Base-by-base conservation (phyloP, 352 stramenopile species). In the Globisporangium nunn region DNA sequence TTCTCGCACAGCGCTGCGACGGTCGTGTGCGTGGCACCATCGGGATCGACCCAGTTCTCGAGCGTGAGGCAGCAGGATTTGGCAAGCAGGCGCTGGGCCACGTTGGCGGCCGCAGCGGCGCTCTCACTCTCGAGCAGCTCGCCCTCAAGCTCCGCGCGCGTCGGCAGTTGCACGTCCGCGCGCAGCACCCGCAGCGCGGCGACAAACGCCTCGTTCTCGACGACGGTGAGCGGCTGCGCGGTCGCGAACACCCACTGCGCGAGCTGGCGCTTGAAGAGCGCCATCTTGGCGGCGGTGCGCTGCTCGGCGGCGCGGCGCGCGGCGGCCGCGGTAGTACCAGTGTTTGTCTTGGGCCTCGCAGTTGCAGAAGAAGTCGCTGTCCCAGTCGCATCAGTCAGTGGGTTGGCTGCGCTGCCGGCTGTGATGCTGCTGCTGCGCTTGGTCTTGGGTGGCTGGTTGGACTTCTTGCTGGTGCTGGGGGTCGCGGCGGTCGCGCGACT, bases 231-330 rank as follows among this genome's bases (percentile, higher is more conserved):
- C 28, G 71, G 52, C 50, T 85, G 75, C 1, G 68, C 79, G 2
- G 79, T 81, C 35, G 72, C 70, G 53, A 80, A 89, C 30, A 89
- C 44, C 79, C 79, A 89, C 50, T 76, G 68, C 15, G 79, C 76
- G 37, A 85, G 76, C 15, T 72, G 73, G 41, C 79, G 76, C 69
- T 86, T 87, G 61, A 87, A 89, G 6, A 73, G 31, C 40, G 68
- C 66, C 45, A 64, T 78, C 62, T 87, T 89, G 64, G 58, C 73
- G 0, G 67, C 59, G 56, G 76, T 74, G 44, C 68, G 72, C 50
- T 43, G 59, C 58, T 17, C 54, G 49, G 18, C 53, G 23, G 17
- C 35, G 53, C n/a, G 44, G 8, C 18, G n/a, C 18, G 18, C 45
- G n/a, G 45, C 15, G 6, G 45, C 45, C 6, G 37, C 37, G 10